A percentile compares a stretch with the other conserved stretches of the same genome.
Evolutionary conservation across 345 rosid genomes (phyloP).

Genomic region (Bruguiera parviflora): DNA sequence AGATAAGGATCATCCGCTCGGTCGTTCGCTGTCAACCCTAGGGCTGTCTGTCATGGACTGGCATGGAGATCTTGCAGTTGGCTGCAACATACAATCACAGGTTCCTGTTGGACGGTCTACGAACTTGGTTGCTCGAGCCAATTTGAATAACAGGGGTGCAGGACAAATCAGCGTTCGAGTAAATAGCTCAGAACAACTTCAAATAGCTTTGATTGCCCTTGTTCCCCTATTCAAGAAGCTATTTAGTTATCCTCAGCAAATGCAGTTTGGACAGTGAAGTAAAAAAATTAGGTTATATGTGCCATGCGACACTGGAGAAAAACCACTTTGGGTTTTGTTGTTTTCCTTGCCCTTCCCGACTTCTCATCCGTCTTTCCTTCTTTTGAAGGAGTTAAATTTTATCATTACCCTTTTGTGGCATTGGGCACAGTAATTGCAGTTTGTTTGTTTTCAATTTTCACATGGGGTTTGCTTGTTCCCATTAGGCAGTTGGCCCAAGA

Average conservation of each 20-base stretch:
- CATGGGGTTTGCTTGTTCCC: constrained; percentile 20
- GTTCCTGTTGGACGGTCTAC: constrained; percentile 74
- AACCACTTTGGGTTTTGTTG: constrained; percentile 11
- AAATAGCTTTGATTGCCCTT: constrained; percentile 61
- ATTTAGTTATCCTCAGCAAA: constrained; percentile 44
- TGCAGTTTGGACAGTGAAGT: constrained; percentile 65
- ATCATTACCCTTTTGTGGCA: neutral
- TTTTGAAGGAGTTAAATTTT: neutral
- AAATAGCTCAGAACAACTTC: constrained; percentile 92
- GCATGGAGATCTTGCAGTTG: constrained; percentile 93
- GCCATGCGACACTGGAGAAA: constrained; percentile 22
- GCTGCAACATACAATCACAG: constrained; percentile 88
- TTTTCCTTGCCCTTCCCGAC: neutral
- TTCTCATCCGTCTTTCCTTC: neutral
- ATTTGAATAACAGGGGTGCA: constrained; percentile 82
- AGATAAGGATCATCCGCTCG: constrained; percentile 80
- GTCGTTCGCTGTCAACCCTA: constrained; percentile 66
- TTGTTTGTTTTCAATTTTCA: constrained; percentile 4
- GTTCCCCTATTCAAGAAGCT: constrained; percentile 77
- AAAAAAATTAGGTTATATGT: constrained; percentile 27
- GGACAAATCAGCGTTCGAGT: constrained; percentile 79
- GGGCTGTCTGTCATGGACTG: constrained; percentile 96
- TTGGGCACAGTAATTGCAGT: constrained; percentile 1
- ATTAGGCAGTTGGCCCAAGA: neutral
- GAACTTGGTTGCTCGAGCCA: constrained; percentile 78